These are phyloP conservation scores for Sporobolomyces roseus DNA, from an alignment of 768 basidiomycete species.

Conservation along the genomic window DNA sequence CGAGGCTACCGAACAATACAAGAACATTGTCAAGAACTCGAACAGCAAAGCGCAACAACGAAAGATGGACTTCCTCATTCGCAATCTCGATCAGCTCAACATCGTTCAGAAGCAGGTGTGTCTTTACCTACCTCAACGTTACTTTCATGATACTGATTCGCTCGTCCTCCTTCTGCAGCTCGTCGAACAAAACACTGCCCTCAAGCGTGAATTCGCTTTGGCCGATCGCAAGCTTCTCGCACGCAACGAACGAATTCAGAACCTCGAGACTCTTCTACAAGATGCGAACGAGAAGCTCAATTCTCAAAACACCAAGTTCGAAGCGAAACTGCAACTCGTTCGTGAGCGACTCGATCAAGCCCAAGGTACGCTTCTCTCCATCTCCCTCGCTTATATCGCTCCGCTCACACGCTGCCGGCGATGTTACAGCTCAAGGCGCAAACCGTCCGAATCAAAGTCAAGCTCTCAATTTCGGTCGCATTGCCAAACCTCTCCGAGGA, in stretches of 20 bases:
- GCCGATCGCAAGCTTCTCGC: conserved; percentile 94
- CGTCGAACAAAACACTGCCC: conserved; percentile 92
- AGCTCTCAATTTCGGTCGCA: conserved; percentile 79
- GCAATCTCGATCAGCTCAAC: conserved; percentile 91
- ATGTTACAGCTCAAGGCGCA: conserved; percentile 8
- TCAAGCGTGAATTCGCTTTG: conserved; percentile 96
- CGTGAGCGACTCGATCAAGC: conserved; percentile 89
- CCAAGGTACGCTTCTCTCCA: conserved; percentile 61
- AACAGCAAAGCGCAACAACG: conserved; percentile 98
- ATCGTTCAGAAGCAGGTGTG: conserved; percentile 92
- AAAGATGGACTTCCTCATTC: conserved; percentile 98
- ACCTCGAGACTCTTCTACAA: conserved; percentile 84
- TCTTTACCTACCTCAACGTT: neutral
- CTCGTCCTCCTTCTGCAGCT: conserved; percentile 57
- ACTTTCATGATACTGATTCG: neutral
- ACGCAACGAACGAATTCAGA: conserved; percentile 95
- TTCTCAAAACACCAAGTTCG: conserved; percentile 93
- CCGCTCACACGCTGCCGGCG: neutral
- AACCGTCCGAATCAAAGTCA: conserved; percentile 9
- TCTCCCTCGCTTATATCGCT: neutral
- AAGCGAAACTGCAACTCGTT: conserved; percentile 83
- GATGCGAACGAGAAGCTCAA: conserved; percentile 88
- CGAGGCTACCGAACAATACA: conserved; percentile 98
- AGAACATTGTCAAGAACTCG: conserved; percentile 95
- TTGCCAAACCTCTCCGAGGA: conserved; percentile 93